Conservation (phyloP, 1,139 yeast genomes). For the Pichia sp. region DNA sequence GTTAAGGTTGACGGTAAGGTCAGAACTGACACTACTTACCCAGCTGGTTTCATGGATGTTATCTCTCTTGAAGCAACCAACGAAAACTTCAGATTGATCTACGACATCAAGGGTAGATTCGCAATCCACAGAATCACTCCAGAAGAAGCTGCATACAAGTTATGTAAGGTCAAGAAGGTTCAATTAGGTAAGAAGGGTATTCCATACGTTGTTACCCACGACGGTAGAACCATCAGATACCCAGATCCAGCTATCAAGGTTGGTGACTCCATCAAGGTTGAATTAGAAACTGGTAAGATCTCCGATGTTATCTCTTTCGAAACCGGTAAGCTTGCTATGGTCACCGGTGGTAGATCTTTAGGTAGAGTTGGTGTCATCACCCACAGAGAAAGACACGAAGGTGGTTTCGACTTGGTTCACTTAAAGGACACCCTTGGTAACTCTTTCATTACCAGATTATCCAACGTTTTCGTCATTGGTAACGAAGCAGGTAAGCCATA, state of each 20-base stretch:
- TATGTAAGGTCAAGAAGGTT: conserved; percentile 95
- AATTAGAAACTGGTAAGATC: conserved; percentile 92
- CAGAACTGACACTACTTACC: conserved; percentile 97
- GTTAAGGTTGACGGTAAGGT: conserved; percentile 99
- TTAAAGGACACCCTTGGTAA: conserved; percentile 95
- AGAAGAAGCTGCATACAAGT: conserved; percentile 97
- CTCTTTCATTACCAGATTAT: conserved; percentile 96
- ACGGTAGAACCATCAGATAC: conserved; percentile 99
- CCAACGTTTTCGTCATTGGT: conserved; percentile 96
- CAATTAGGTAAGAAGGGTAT: conserved; percentile 98
- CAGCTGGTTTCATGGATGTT: conserved; percentile 99
- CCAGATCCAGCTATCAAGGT: conserved; percentile 96
- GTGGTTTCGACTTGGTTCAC: conserved; percentile 99
- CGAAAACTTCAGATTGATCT: conserved; percentile 97
- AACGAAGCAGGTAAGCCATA: conserved; percentile 91
- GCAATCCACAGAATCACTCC: conserved; percentile 99
- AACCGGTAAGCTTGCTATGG: conserved; percentile 94
- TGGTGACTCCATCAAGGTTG: conserved; percentile 96
- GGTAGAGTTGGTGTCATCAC: conserved; percentile 98
- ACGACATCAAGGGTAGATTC: conserved; percentile 98
- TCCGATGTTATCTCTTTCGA: conserved; percentile 89
- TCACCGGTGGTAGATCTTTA: conserved; percentile 99
- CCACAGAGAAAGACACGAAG: conserved; percentile 99
- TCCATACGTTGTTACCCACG: conserved; percentile 98
- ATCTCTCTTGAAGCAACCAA: conserved; percentile 95